Evolutionary conservation across 169 alveolate species (phyloP).

Genomic region (Plasmodium malariae): DNA sequence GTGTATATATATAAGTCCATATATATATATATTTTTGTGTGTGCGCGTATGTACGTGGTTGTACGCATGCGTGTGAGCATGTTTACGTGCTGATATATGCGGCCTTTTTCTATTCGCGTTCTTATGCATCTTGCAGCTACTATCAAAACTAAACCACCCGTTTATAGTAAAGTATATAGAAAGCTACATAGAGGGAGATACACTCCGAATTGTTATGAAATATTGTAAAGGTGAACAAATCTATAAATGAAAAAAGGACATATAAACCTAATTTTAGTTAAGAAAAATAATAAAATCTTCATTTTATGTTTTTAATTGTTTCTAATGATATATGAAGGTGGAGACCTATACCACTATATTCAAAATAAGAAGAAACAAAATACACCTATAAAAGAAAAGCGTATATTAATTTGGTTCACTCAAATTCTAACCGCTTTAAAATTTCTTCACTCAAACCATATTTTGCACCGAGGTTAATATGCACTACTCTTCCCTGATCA

Average conservation of each 20-base stretch:
- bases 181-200: slow-evolving; percentile 90
- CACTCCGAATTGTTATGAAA: slow-evolving; percentile 91
- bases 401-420: slow-evolving; percentile 88
- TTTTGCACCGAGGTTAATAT: slow-evolving; percentile 92
- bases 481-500: background rate
- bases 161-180: slow-evolving; percentile 91
- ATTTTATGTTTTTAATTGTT: background rate
- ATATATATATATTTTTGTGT: no score
- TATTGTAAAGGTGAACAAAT: slow-evolving; percentile 91
- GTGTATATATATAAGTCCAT: no score
- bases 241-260: slow-evolving; percentile 10
- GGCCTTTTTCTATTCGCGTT: background rate
- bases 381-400: slow-evolving; percentile 86
- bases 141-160: slow-evolving; percentile 86
- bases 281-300: background rate
- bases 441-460: slow-evolving; percentile 89
- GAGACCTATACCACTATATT: slow-evolving; percentile 85
- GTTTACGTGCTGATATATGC: background rate
- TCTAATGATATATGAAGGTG: slow-evolving; percentile 76
- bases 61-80: no score
- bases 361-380: slow-evolving; percentile 79
- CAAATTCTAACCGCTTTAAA: slow-evolving; percentile 89
- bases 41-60: no score
- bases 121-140: slow-evolving; percentile 60
- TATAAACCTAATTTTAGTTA: no score